Evolutionary conservation across 768 basidiomycete species (phyloP), one percentile per base, ranked within the genome.

Genomic region (Lyophyllum atratum): DNA sequence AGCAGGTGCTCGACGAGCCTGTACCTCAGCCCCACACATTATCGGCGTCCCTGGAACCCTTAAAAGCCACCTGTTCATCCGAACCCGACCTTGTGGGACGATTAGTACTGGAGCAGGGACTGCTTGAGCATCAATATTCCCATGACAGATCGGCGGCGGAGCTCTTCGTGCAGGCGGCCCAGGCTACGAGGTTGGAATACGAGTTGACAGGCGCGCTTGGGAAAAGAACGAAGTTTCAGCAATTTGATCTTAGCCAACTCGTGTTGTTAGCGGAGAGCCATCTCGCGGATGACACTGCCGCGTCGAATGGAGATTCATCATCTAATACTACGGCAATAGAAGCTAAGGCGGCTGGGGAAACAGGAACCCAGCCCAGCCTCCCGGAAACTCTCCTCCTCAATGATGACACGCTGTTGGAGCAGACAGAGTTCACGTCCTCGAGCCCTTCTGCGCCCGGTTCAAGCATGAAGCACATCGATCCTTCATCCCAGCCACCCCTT

Each of bases 401-500:
- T 70, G 97, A 98, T 71, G 97, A 99, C 71, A 98, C 95, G 0
- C 81, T 99, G 17, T 82, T 99, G 39, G 97, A 99, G 73, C 86
- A 90, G 64, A 98, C 96, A 0, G 83, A 90, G 66, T 99, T 93
- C 70, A 94, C 93, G 9, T 87, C 89, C 11, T 88, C 92, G 1
- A 76, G 77, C 45, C 73, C 85, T 15, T 72, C 81, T 5, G 67
- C 78, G 6, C 56, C 74, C 3, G 71, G 71, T 24, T 79, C 83
- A 10, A 72, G 71, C 44, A 83, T 95, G 28, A 63, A 74, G 15
- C 90, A 92, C 68, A 76, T 98, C 58, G 84, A 96, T 67, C 95
- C 95, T 0, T 80, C 87, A 9, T 74, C 82, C 29, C 96, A 97
- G 65, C 95, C 95, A 3, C 74, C 91, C 0, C 80, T 98, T 31